phyloP scores from a whole-genome alignment of 495 filamentous ascomycete genomes.

The Penicillium macrosclerotiorum region DNA sequence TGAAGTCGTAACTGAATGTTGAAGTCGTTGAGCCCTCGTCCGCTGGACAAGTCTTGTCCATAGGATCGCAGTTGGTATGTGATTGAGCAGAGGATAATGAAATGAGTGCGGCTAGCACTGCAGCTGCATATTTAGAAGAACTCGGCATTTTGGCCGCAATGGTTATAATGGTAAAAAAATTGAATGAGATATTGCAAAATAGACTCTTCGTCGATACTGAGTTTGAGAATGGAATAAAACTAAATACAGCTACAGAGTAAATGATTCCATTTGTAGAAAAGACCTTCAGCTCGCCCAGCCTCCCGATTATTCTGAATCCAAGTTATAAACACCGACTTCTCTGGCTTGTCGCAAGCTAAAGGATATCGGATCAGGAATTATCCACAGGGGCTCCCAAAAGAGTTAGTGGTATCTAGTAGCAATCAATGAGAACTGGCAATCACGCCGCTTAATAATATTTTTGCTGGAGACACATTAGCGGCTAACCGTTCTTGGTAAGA shows the following conservation, averaged over 20 bases:
- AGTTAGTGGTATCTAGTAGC: too few species aligned
- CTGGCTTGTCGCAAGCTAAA: too few species aligned
- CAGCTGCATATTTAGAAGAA: constrained; percentile 31
- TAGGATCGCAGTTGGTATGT: constrained; percentile 43
- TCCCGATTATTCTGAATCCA: too few species aligned
- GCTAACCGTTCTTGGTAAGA: too few species aligned
- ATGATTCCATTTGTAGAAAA: constrained; percentile 10
- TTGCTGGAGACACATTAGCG: too few species aligned
- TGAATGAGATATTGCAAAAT: background rate
- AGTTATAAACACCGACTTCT: too few species aligned
- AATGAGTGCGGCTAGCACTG: constrained; percentile 34
- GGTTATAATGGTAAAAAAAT: background rate
- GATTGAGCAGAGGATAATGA: constrained; percentile 46
- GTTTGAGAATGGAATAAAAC: background rate
- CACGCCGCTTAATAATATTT: too few species aligned
- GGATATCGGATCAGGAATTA: too few species aligned
- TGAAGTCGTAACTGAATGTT: constrained; percentile 53
- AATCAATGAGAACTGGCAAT: too few species aligned
- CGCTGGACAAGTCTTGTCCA: constrained; percentile 27
- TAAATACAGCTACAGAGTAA: background rate
- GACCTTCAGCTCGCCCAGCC: too few species aligned
- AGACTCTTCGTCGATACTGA: too few species aligned
- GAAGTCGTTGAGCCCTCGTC: constrained; percentile 14
- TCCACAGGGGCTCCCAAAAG: too few species aligned
- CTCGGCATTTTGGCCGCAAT: constrained; percentile 25